phyloP scores from a whole-genome alignment of 345 rosid species.

The Linum lewisii region DNA sequence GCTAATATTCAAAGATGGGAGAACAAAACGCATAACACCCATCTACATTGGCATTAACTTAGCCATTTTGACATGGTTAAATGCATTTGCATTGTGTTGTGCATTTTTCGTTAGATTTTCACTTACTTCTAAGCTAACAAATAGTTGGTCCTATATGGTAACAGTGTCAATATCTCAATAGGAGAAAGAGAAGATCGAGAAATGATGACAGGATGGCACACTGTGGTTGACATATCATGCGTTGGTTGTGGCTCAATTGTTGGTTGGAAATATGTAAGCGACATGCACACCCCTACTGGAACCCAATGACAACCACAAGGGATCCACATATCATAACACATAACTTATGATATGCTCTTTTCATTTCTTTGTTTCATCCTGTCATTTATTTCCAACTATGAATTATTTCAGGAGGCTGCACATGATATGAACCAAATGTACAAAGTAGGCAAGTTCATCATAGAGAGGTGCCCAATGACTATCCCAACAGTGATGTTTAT shows the following conservation, averaged over 20 bases:
- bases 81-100: too few relatives aligned
- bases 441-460: constrained; percentile 74
- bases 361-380: not conserved
- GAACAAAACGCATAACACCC: not conserved
- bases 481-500: not conserved
- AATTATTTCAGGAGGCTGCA: constrained; percentile 45
- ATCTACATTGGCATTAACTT: not conserved
- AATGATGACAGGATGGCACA: constrained; percentile 78
- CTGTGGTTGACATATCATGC: constrained; percentile 74
- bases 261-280: constrained; percentile 79
- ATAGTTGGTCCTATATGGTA: constrained; percentile 6
- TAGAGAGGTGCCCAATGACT: constrained; percentile 42
- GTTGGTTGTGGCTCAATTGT: constrained; percentile 68
- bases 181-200: constrained; percentile 56
- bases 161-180: constrained; percentile 53
- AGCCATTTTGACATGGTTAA: not conserved
- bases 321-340: too few relatives aligned
- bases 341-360: constrained; percentile 3
- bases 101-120: too few relatives aligned
- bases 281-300: too few relatives aligned
- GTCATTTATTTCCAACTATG: too few relatives aligned
- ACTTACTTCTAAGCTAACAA: constrained; percentile 10
- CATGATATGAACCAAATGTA: constrained; percentile 51
- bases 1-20: not conserved
- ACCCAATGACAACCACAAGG: too few relatives aligned